phyloP scores from a whole-genome alignment of 2,329 filamentous ascomycete genomes.

The Trichoderma simmonsii region DNA sequence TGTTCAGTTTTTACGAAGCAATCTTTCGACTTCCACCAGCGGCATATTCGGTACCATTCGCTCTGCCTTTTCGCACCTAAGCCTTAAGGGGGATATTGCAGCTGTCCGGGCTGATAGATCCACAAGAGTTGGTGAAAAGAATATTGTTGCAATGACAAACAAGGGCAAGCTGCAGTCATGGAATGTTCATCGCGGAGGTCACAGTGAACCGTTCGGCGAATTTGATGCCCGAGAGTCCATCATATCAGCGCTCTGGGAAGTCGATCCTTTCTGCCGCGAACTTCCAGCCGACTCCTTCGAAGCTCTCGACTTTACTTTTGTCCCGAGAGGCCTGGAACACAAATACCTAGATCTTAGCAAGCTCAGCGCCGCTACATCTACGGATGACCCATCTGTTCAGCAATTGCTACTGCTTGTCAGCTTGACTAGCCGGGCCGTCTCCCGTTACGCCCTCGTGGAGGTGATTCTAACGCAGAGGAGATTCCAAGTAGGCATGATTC shows the following conservation, averaged over 20 bases:
- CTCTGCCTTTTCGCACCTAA: constrained; percentile 67
- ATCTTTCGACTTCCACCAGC: constrained; percentile 51
- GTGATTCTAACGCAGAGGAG: constrained; percentile 55
- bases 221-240: constrained; percentile 67
- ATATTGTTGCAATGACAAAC: constrained; percentile 74
- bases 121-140: constrained; percentile 74
- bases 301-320: constrained; percentile 76
- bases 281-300: constrained; percentile 61
- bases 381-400: constrained; percentile 51
- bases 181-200: constrained; percentile 85
- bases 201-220: constrained; percentile 70
- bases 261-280: constrained; percentile 47
- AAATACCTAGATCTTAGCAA: constrained; percentile 51
- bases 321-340: constrained; percentile 50
- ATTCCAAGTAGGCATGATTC: constrained; percentile 61
- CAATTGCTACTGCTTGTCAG: constrained; percentile 62
- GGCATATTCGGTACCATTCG: constrained; percentile 81
- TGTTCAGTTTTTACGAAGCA: constrained; percentile 70
- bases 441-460: constrained; percentile 75
- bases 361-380: constrained; percentile 48
- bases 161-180: constrained; percentile 79
- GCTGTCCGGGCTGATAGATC: constrained; percentile 74
- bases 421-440: constrained; percentile 48
- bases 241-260: constrained; percentile 56
- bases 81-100: constrained; percentile 72